phyloP scores from a whole-genome alignment of 768 basidiomycete genomes.

The Trametes meyenii region DNA sequence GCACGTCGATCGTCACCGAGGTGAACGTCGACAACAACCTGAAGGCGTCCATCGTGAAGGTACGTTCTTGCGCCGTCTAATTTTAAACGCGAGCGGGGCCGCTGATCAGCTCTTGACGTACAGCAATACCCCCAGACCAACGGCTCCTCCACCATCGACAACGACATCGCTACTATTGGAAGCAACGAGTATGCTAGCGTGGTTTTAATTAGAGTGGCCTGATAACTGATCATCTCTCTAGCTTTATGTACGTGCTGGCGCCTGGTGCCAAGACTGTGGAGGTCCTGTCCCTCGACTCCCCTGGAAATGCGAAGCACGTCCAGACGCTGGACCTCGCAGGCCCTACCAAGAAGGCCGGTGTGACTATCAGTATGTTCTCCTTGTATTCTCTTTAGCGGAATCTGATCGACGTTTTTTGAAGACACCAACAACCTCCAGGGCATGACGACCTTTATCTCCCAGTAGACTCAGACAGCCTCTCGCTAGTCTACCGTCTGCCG shows the following conservation, averaged over 20 bases:
- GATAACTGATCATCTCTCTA: background rate
- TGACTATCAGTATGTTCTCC: constrained; percentile 20
- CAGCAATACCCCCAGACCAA: constrained; percentile 29
- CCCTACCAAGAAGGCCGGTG: constrained; percentile 19
- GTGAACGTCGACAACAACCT: constrained; percentile 50
- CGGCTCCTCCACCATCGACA: constrained; percentile 26
- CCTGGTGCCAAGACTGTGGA: constrained; percentile 24
- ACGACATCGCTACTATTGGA: constrained; percentile 25
- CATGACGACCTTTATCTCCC: constrained; percentile 19
- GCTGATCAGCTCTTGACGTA: background rate
- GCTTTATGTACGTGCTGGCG: constrained; percentile 30
- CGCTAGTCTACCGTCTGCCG: no score
- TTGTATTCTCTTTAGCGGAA: background rate
- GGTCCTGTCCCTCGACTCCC: constrained; percentile 27
- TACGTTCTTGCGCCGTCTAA: constrained; percentile 10
- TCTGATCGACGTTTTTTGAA: background rate
- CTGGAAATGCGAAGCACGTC: constrained; percentile 26
- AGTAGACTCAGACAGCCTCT: no score
- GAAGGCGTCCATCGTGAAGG: constrained; percentile 48
- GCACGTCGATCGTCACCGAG: constrained; percentile 42
- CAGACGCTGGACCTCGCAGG: constrained; percentile 17
- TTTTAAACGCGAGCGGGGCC: no score
- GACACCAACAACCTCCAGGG: constrained; percentile 28
- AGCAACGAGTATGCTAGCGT: constrained; percentile 24
- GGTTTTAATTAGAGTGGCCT: background rate